Conservation (phyloP, 768 basidiomycete species). For the Coprinopsis marcescibilis region DNA sequence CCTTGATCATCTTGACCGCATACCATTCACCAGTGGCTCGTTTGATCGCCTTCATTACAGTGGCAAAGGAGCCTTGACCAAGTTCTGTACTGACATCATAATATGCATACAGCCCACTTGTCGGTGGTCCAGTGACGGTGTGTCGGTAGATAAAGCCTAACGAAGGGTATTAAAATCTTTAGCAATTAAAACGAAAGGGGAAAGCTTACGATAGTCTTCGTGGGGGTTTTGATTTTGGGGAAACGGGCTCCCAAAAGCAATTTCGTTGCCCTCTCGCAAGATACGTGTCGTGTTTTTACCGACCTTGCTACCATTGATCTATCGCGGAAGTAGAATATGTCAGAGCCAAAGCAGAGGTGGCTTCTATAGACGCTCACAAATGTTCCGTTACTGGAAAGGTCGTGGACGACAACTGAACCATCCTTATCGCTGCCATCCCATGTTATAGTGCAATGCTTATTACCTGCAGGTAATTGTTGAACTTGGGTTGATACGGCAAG, state of each 20-base stretch:
- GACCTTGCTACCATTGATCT: constrained; percentile 69
- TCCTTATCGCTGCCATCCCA: constrained; percentile 51
- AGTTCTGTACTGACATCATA: constrained; percentile 70
- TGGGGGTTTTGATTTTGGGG: constrained; percentile 37
- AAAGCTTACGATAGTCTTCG: constrained; percentile 71
- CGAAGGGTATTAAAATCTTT: background rate
- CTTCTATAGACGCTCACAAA: constrained; percentile 38
- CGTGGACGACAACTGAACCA: constrained; percentile 43
- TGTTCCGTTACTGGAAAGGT: constrained; percentile 70
- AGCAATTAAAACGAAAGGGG: background rate
- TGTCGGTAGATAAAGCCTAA: constrained; percentile 72
- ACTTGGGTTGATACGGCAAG: background rate
- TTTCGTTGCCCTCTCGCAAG: constrained; percentile 76
- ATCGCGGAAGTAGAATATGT: constrained; percentile 4
- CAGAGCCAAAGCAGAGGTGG: background rate
- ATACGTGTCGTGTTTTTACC: constrained; percentile 49
- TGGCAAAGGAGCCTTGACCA: constrained; percentile 89
- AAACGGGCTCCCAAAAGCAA: constrained; percentile 68
- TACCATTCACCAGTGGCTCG: constrained; percentile 65
- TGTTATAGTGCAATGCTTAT: constrained; percentile 48
- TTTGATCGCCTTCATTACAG: constrained; percentile 78
- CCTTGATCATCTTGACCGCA: constrained; percentile 86
- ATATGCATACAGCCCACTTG: constrained; percentile 50
- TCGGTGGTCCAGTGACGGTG: constrained; percentile 42
- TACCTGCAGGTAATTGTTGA: constrained; percentile 33